Evolutionary conservation across 306 rosid species (phyloP), one percentile per base, ranked within the genome.

Genomic region (Quercus parvula): DNA sequence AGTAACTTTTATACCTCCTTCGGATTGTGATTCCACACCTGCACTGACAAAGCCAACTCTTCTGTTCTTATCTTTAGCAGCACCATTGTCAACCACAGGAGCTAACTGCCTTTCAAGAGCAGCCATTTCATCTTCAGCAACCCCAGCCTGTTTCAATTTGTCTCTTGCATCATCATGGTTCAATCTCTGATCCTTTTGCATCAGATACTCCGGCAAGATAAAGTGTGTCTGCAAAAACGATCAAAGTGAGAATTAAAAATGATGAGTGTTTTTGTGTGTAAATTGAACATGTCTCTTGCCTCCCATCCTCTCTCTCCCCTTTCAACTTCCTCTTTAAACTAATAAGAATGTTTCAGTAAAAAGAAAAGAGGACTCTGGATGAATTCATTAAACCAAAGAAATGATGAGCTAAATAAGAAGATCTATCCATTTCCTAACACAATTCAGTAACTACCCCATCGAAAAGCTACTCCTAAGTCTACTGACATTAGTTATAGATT

Each of bases 81-180:
- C 4, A 44, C 12, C 51, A 44, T 44, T 84, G 6, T 71, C 84
- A 31, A 51, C 75, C 22, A 81, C 83, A 2, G 98, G 97, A 62
- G 90, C 94, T 76, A 94, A 84, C 85, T 94, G 98, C 83, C 93
- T 90, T 78, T 91, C 98, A 12, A 95, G 83, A 73, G 98, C 95
- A 13, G 98, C 98, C 98, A 95, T 95, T 80, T 92, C 98, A 8
- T 95, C 99, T 81, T 95, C 99, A 3, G 97, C 85, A 31, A 92
- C 87, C n/a, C 97, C 99, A 31, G 99, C 99, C 81, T 88, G 82
- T 77, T 94, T 94, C 81, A 92, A 73, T 78, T 93, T 88, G 83
- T 94, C 99, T 85, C 93, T 95, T 44, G 97, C 98, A n/a, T 95
- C 99, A 0, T 92, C 99, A 14, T 91, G 82, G 81, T 87, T 84